Conservation (phyloP, 2,329 filamentous ascomycete genomes). For the Sarocladium brachiariae region DNA sequence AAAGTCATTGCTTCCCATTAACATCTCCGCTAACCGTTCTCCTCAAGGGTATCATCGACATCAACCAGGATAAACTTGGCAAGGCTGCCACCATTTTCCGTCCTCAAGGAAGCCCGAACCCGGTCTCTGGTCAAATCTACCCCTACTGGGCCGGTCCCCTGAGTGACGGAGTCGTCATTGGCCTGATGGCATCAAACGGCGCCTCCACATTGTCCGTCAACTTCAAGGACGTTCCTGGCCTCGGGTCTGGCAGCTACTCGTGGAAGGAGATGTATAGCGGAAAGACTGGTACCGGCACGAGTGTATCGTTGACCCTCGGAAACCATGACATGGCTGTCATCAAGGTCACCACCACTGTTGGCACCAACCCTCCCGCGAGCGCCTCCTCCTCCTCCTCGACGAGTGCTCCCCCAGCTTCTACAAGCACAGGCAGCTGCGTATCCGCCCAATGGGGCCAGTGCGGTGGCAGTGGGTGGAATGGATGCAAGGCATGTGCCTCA, state of each 20-base stretch:
- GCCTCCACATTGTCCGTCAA: conserved; percentile 35
- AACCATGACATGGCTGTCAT: conserved; percentile 20
- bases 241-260: conserved; percentile 28
- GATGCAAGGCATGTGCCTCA: background rate
- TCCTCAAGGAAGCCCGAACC: conserved; percentile 24
- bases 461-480: conserved; percentile 1
- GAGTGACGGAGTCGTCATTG: conserved; percentile 26
- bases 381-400: background rate
- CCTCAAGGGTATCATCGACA: conserved; percentile 15
- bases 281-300: conserved; percentile 16
- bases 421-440: background rate
- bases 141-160: conserved; percentile 34
- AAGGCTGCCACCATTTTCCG: conserved; percentile 19
- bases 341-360: conserved; percentile 15
- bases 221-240: conserved; percentile 35
- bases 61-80: conserved; percentile 21
- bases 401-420: background rate
- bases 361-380: background rate
- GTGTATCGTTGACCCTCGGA: conserved; percentile 16
- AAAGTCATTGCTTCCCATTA: too few species aligned
- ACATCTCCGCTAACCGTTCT: too few species aligned
- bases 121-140: conserved; percentile 31
- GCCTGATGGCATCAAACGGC: conserved; percentile 31
- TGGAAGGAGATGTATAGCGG: conserved; percentile 29
- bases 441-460: background rate